phyloP scores from a whole-genome alignment of 2,329 filamentous ascomycete genomes.

The Fusarium anguioides region DNA sequence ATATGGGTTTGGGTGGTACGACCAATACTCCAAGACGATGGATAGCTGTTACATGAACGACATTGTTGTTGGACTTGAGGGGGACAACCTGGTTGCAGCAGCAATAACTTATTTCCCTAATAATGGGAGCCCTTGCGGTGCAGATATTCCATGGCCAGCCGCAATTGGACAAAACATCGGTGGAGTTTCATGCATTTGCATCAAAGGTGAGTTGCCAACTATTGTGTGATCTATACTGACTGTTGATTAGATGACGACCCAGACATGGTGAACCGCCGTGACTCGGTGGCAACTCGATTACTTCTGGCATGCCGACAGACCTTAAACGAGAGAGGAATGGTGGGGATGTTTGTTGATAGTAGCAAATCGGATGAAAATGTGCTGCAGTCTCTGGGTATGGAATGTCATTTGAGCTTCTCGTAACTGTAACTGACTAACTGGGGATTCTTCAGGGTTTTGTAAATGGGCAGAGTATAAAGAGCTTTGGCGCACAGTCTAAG shows the following conservation, averaged over 20 bases:
- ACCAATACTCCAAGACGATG: conserved; percentile 66
- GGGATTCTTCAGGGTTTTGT: conserved; percentile 59
- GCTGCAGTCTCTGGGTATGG: conserved; percentile 64
- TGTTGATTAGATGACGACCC: conserved; percentile 55
- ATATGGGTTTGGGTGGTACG: conserved; percentile 66
- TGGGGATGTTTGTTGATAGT: conserved; percentile 65
- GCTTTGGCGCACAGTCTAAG: conserved; percentile 59
- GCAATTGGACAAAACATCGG: conserved; percentile 63
- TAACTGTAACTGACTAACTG: conserved; percentile 8
- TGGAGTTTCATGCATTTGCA: conserved; percentile 70
- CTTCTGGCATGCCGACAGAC: conserved; percentile 63
- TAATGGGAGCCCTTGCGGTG: conserved; percentile 58
- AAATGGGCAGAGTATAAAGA: conserved; percentile 70
- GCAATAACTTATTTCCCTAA: conserved; percentile 65
- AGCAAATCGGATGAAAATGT: conserved; percentile 62
- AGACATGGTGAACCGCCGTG: conserved; percentile 56
- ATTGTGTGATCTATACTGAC: conserved; percentile 14
- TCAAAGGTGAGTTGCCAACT: conserved; percentile 58
- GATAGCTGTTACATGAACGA: conserved; percentile 62
- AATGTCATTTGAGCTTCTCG: neutral
- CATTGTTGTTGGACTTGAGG: conserved; percentile 64
- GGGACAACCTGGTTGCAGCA: conserved; percentile 60
- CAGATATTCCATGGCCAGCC: conserved; percentile 67
- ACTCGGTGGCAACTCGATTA: conserved; percentile 64
- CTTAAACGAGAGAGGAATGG: conserved; percentile 62